Evolutionary conservation across 257 asterid species (phyloP), one percentile per base, ranked within the genome.

Genomic region (Rubia yunnanensis): DNA sequence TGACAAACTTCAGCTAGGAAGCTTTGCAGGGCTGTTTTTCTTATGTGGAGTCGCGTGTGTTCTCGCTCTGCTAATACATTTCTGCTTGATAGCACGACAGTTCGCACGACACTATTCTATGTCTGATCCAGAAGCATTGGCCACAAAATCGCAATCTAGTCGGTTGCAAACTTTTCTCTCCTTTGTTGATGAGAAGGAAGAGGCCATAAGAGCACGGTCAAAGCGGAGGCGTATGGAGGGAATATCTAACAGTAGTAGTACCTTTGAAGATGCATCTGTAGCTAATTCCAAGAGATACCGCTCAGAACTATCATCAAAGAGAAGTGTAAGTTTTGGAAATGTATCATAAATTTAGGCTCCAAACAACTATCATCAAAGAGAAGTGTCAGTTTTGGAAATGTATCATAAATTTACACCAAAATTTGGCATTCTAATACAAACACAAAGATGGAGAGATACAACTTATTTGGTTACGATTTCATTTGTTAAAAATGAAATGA

Each of bases 181-280:
- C 2, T 82, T 85, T 78, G 83, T 63, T 36, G 83, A 85, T 60
- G 83, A 77, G 70, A 82, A 75, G 71, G 92, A 82, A 77, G 83
- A 78, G 58, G 36, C 73, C 3, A 72, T 63, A 27, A 79, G 41
- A 58, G 74, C 77, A 39, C 74, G 80, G 4, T 64, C 79, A 46
- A 74, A 76, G 49, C 65, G 70, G 27, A 73, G 77, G 65, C 79
- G 73, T 22, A 36, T 64, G 54, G 86, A 78, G 31, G 30, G n/a
- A 35, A 66, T 56, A 59, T 74, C 78, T 28, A 20, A 24, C 14
- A 70, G 69, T 65, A 35, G n/a, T 53, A 53, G 11, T 53, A 22
- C 59, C 20, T 57, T 27, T 50, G 71, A 28, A 34, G 76, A 66
- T 66, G 52, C 52, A 24, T 38, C 76, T 31, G 60, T 56, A 48